Conservation (phyloP, 1,139 yeast species). For the Kodamaea ohmeri region DNA sequence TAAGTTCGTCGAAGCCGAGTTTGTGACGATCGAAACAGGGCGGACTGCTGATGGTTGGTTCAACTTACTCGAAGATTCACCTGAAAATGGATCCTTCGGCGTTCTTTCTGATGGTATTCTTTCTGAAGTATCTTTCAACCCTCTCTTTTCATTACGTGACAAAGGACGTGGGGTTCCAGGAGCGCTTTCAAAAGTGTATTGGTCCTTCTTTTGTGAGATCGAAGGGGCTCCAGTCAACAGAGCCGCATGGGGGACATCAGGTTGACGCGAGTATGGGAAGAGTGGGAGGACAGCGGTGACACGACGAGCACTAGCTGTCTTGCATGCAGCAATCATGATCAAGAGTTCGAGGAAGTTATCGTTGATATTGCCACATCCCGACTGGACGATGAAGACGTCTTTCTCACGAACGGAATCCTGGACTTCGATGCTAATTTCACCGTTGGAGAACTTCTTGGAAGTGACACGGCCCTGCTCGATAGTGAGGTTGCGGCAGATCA, state of each 20-base stretch:
- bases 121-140: neutral
- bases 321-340: conserved; percentile 90
- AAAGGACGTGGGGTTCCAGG: conserved; percentile 59
- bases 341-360: conserved; percentile 86
- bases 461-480: conserved; percentile 58
- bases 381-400: conserved; percentile 82
- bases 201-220: conserved; percentile 40
- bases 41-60: conserved; percentile 5
- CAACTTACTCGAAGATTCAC: no score
- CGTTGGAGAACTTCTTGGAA: conserved; percentile 66
- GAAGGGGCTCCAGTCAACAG: conserved; percentile 52
- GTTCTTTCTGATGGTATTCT: no score
- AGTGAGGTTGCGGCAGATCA: conserved; percentile 63
- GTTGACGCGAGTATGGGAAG: conserved; percentile 95
- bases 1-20: conserved; percentile 13
- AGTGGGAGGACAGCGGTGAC: conserved; percentile 94
- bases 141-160: conserved; percentile 16
- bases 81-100: no score
- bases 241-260: conserved; percentile 88
- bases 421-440: conserved; percentile 85
- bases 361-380: conserved; percentile 87
- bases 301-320: conserved; percentile 88
- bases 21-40: conserved; percentile 5
- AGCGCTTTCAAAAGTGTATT: conserved; percentile 58
- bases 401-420: conserved; percentile 87